Base-by-base conservation (phyloP, 2,329 filamentous ascomycete species). In the Aulographum hederae region DNA sequence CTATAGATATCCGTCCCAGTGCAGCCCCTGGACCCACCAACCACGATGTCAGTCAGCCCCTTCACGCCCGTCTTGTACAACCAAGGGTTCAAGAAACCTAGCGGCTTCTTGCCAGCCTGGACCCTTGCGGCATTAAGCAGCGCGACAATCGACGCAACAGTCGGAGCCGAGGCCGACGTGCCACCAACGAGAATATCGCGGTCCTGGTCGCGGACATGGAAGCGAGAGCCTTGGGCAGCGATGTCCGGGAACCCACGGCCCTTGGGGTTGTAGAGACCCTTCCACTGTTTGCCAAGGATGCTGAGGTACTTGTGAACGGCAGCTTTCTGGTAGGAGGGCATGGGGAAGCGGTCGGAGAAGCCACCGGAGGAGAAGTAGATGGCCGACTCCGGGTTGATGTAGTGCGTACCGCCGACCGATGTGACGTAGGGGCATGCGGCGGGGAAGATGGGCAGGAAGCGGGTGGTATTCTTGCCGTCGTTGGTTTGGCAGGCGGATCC, bases 41-140 rank as follows among this genome's bases (percentile, higher is more conserved):
- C 28, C 2, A 47, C 46, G 51, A 46, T 39, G 17, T 47, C 44
- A 19, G 32, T 45, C 19, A 46, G 32, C 3, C 34, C 43, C 11
- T 26, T 18, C 18, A 19, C 32, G 5, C 39, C 42, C 12, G 33
- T 36, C 3, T 20, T 12, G 32, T 69, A 70, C 3, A 69, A 42
- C 58, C 60, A 66, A 0, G 65, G 66, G 38, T 69, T 69, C 17
- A 69, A 37, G 52, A 68, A 69, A 0, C 66, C 66, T 34, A 69
- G 44, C 0, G 54, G 45, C 0, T 56, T 41, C 40, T 61, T 54
- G 4, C 59, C 58, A 4, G 46, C 49, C 1, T 52, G 44, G 8
- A 69, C 44, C n/a, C 63, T 55, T 1, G 60, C 64, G 39, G 72
- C 67, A 40, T 74, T 73, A 32, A 74, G 47, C 10, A 74, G 54